Conservation (phyloP, 116 monocot species). For the Phalaenopsis hybrid region DNA sequence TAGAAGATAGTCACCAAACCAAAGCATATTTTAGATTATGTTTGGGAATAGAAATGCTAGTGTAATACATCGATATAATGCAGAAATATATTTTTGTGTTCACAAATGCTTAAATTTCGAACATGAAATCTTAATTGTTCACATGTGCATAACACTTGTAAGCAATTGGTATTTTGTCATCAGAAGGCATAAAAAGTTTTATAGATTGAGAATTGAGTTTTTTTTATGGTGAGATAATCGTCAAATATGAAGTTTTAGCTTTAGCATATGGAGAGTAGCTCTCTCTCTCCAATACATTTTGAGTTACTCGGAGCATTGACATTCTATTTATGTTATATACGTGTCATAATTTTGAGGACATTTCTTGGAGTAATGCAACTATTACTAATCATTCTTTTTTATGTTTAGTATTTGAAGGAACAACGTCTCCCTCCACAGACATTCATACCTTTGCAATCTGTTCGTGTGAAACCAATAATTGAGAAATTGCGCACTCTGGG, state of each 20-base stretch:
- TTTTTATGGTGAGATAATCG: background rate
- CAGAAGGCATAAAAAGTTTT: background rate
- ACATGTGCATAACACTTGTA: background rate
- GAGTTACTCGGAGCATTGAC: background rate
- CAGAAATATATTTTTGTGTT: background rate
- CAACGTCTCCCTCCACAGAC: constrained; percentile 90
- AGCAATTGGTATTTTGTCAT: background rate
- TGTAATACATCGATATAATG: background rate
- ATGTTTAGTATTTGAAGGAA: constrained; percentile 88
- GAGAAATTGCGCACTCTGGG: constrained; percentile 82
- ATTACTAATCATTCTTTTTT: constrained; percentile 8
- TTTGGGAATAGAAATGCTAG: background rate
- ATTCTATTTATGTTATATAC: background rate
- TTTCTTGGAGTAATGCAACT: background rate
- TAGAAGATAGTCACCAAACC: background rate
- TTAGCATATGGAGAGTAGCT: background rate
- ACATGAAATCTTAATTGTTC: constrained; percentile 1
- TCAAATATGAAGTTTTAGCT: background rate
- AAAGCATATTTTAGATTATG: background rate
- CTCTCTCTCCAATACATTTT: background rate
- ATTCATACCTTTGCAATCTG: constrained; percentile 87
- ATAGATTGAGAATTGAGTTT: background rate
- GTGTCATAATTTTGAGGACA: background rate
- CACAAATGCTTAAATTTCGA: background rate
- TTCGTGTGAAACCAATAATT: constrained; percentile 84